These are phyloP conservation scores for Monascus purpureus DNA, from an alignment of 495 filamentous ascomycete genomes.

Conservation along the genomic window DNA sequence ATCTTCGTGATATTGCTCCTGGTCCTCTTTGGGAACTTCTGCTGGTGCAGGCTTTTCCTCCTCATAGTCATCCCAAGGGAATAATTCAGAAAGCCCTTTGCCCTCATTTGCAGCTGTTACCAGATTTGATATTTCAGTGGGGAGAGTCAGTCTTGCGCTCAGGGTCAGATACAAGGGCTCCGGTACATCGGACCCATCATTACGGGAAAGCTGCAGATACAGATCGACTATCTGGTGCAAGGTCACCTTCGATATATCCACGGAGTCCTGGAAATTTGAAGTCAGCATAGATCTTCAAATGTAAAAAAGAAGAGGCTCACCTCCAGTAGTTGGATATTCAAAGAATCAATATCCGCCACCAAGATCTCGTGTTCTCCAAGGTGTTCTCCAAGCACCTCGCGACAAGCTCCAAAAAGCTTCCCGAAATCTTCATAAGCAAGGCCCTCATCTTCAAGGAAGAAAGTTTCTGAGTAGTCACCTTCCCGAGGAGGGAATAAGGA, in stretches of 20 bases:
- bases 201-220: slow-evolving; percentile 40
- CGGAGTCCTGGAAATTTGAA: slow-evolving; percentile 26
- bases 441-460: slow-evolving; percentile 56
- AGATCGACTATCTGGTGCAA: slow-evolving; percentile 43
- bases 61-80: slow-evolving; percentile 22
- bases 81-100: slow-evolving; percentile 43
- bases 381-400: slow-evolving; percentile 51
- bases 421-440: slow-evolving; percentile 42
- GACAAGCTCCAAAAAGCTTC: slow-evolving; percentile 49
- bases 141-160: slow-evolving; percentile 23
- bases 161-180: slow-evolving; percentile 45
- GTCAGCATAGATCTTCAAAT: slow-evolving; percentile 15
- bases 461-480: slow-evolving; percentile 52
- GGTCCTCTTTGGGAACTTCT: slow-evolving; percentile 4
- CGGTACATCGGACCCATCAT: slow-evolving; percentile 41
- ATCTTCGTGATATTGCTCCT: slow-evolving; percentile 2
- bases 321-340: slow-evolving; percentile 61
- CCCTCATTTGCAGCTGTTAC: slow-evolving; percentile 40
- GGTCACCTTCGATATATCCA: slow-evolving; percentile 26
- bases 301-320: slow-evolving; percentile 27
- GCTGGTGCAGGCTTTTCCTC: slow-evolving; percentile 14
- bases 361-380: slow-evolving; percentile 55
- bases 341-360: slow-evolving; percentile 47
- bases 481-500: slow-evolving; percentile 54
- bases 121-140: slow-evolving; percentile 34